Percentiles rank a stretch among this genome's conserved stretches.
phyloP scores from a whole-genome alignment of 23 red algal genomes.

The Cyanidioschyzon merolae region DNA sequence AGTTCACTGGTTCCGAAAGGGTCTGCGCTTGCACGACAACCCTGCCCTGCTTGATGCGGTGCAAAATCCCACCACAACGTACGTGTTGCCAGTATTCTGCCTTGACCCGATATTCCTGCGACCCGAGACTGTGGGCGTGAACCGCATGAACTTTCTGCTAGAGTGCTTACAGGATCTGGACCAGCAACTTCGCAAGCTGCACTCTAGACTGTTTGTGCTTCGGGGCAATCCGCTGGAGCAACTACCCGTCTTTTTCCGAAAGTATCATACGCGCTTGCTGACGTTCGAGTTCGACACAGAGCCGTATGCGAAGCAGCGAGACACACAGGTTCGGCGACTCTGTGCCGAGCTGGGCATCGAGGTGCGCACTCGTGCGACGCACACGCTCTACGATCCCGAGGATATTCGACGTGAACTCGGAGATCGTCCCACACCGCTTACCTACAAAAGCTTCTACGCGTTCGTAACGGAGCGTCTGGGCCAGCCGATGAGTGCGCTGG shows the following conservation, averaged over 20 bases:
- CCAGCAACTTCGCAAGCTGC: constrained; percentile 21
- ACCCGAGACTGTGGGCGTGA: constrained; percentile 28
- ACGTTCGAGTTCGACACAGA: constrained; percentile 56
- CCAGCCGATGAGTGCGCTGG: constrained; percentile 24
- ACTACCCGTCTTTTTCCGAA: constrained; percentile 13
- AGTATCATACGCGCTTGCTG: constrained; percentile 20
- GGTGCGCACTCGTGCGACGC: constrained; percentile 25
- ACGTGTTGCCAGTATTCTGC: constrained; percentile 44
- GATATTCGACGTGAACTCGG: constrained; percentile 20
- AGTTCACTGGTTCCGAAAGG: constrained; percentile 87
- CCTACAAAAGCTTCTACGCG: constrained; percentile 35
- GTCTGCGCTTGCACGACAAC: constrained; percentile 81
- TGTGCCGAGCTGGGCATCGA: constrained; percentile 27
- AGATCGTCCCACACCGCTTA: constrained; percentile 36
- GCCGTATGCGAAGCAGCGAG: constrained; percentile 27
- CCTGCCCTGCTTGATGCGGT: constrained; percentile 51
- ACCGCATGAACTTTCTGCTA: constrained; percentile 60
- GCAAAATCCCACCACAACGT: background rate
- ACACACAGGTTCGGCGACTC: constrained; percentile 14
- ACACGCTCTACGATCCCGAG: constrained; percentile 71
- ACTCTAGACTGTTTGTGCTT: constrained; percentile 32
- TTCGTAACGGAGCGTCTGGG: constrained; percentile 38
- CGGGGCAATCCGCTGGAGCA: constrained; percentile 32
- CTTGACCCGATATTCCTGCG: constrained; percentile 36
- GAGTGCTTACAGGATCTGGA: constrained; percentile 65